Conservation (phyloP, 768 basidiomycete species). For the Omphalotus guepiniiformis region DNA sequence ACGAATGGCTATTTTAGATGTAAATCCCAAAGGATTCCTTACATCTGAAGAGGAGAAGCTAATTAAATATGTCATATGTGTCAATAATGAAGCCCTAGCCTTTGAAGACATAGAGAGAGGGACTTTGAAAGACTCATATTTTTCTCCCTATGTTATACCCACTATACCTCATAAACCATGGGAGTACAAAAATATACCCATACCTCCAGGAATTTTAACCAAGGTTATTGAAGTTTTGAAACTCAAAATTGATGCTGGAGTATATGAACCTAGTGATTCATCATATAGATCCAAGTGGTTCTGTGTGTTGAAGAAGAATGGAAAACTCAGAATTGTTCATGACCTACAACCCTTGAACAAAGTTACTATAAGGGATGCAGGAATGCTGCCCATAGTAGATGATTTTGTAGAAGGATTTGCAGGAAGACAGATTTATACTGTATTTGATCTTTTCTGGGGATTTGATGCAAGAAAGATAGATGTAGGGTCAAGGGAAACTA, state of each 20-base stretch:
- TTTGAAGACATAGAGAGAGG: conserved; percentile 24
- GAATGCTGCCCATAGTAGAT: no score
- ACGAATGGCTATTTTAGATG: conserved; percentile 18
- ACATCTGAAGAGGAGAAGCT: conserved; percentile 32
- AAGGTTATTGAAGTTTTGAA: conserved; percentile 23
- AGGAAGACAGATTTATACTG: no score
- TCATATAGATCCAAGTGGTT: conserved; percentile 25
- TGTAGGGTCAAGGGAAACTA: no score
- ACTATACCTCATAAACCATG: conserved; percentile 29
- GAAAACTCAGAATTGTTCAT: conserved; percentile 13
- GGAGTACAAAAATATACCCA: conserved; percentile 24
- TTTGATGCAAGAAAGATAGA: no score
- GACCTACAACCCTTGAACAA: conserved; percentile 14
- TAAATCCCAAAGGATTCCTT: conserved; percentile 27
- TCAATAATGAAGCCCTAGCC: conserved; percentile 32
- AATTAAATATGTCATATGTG: conserved; percentile 23
- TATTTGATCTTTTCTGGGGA: no score
- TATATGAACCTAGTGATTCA: conserved; percentile 18
- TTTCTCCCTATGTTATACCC: conserved; percentile 15
- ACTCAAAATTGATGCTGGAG: conserved; percentile 20
- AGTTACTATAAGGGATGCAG: no score
- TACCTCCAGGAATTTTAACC: conserved; percentile 24
- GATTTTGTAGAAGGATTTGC: no score
- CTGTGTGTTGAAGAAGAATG: conserved; percentile 23
- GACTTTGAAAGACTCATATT: conserved; percentile 12